phyloP scores from a whole-genome alignment of 2,329 filamentous ascomycete species.

The Lasiodiplodia citricola region DNA sequence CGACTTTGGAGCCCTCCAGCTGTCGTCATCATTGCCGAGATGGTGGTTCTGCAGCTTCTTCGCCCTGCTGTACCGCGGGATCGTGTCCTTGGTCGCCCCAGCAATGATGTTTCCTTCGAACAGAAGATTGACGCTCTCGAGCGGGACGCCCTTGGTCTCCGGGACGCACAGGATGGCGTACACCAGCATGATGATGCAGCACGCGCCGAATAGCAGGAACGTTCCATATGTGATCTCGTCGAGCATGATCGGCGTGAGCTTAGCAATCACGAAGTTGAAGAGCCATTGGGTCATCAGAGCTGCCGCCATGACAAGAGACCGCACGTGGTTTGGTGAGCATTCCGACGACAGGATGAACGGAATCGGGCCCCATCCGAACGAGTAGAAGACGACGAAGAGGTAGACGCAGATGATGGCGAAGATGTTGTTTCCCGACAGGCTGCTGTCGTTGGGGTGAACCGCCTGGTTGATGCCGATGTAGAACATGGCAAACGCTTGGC shows the following conservation, averaged over 20 bases:
- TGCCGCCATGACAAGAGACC: constrained; percentile 50
- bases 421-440: constrained; percentile 43
- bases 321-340: constrained; percentile 47
- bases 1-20: neutral
- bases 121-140: constrained; percentile 49
- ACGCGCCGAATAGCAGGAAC: constrained; percentile 49
- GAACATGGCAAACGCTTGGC: constrained; percentile 53
- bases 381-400: constrained; percentile 54
- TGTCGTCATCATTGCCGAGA: neutral
- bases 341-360: constrained; percentile 53
- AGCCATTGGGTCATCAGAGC: constrained; percentile 55
- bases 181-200: constrained; percentile 50
- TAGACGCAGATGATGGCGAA: constrained; percentile 60
- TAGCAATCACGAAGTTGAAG: constrained; percentile 45
- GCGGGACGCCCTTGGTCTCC: constrained; percentile 50
- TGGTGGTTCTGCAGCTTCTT: constrained; percentile 21
- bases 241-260: constrained; percentile 51
- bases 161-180: constrained; percentile 50
- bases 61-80: constrained; percentile 20
- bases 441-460: constrained; percentile 38
- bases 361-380: constrained; percentile 52
- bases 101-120: constrained; percentile 51
- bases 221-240: constrained; percentile 50
- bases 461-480: constrained; percentile 45
- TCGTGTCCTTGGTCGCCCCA: constrained; percentile 31